Conservation (phyloP, 1,284 basidiomycete genomes). For the Leccinum cinnamomeum region DNA sequence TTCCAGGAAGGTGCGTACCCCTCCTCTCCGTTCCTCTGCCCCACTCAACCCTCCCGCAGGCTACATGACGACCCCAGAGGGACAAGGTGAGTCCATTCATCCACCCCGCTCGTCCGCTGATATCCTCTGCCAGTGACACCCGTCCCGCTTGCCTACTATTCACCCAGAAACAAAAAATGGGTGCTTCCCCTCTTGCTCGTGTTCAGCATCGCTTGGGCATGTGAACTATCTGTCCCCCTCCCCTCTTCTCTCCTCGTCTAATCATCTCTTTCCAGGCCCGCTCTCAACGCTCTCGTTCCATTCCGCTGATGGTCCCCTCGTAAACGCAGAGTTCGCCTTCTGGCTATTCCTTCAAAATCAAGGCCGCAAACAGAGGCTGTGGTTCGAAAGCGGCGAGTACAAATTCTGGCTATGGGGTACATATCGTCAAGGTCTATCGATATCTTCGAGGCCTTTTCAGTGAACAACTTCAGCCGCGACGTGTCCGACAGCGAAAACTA, state of each 20-base stretch:
- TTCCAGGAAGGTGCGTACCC: slow-evolving; percentile 59
- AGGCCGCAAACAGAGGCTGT: slow-evolving; percentile 61
- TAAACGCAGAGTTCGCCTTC: slow-evolving; percentile 61
- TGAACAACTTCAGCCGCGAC: slow-evolving; percentile 97
- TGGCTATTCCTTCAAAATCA: slow-evolving; percentile 77
- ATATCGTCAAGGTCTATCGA: slow-evolving; percentile 42
- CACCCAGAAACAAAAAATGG: slow-evolving; percentile 45
- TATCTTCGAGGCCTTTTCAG: slow-evolving; percentile 72
- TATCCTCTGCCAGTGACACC: slow-evolving; percentile 47
- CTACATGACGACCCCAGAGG: slow-evolving; percentile 38
- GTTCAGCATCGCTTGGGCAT: slow-evolving; percentile 66
- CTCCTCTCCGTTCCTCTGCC: not conserved
- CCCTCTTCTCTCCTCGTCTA: slow-evolving; percentile 2
- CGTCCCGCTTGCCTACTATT: slow-evolving; percentile 52
- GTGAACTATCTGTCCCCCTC: slow-evolving; percentile 59
- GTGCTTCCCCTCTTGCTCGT: slow-evolving; percentile 66
- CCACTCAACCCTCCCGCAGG: slow-evolving; percentile 36
- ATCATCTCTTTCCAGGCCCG: slow-evolving; percentile 34
- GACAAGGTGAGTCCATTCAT: slow-evolving; percentile 40
- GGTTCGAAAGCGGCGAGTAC: slow-evolving; percentile 72
- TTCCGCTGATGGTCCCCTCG: slow-evolving; percentile 6
- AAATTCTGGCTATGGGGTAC: slow-evolving; percentile 58
- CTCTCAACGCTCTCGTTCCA: not conserved
- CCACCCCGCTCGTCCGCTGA: slow-evolving; percentile 9
- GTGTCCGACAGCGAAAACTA: slow-evolving; percentile 97